Evolutionary conservation across 2,329 filamentous ascomycete genomes (phyloP), one percentile per base, ranked within the genome.

Genomic region (Colletotrichum sp.): DNA sequence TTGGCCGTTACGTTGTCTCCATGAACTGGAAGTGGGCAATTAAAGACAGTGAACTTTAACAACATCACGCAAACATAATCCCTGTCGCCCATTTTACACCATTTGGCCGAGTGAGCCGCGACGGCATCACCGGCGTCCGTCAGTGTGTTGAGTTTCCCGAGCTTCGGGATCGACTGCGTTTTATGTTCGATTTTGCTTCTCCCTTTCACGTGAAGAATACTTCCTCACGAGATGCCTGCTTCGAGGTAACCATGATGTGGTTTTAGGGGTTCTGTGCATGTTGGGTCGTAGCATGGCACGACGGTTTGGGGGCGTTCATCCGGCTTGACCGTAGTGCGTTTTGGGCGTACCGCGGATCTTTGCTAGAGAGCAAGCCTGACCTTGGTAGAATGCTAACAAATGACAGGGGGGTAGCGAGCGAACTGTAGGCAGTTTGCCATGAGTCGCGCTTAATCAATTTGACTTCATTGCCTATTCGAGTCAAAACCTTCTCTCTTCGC

Each of bases 391-490:
- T 21, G n/a, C 43, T 52, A 52, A 52, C 10, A 52, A 21, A 21
- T 21, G 43, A 52, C 43, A 52, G n/a, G 43, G 43, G 43, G n/a
- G n/a, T 52, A 21, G n/a, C 43, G 43, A 52, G 43, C n/a, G n/a
- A 21, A 52, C 43, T 52, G 43, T 12, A 52, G 43, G n/a, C 43
- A 52, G 43, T 21, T 61, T 28, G 59, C 59, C 68, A 26, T 24
- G 59, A 71, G 36, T 71, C 68, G 68, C 59, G 68, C 18, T 64
- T 73, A 68, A 75, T 75, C 26, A 72, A 75, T 73, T 75, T 68
- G 26, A 73, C 63, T 75, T 75, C 69, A 73, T 73, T 63, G 13
- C 69, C 69, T 64, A 8, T 68, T 64, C 13, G 32, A 73, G 39
- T 32, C 57, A 63, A 34, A 68, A 70, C 32, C 63, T 57, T 64